Percentiles rank a stretch among this genome's conserved stretches.
Conservation (phyloP, 2,329 filamentous ascomycete genomes). For the Phoma herbarum region DNA sequence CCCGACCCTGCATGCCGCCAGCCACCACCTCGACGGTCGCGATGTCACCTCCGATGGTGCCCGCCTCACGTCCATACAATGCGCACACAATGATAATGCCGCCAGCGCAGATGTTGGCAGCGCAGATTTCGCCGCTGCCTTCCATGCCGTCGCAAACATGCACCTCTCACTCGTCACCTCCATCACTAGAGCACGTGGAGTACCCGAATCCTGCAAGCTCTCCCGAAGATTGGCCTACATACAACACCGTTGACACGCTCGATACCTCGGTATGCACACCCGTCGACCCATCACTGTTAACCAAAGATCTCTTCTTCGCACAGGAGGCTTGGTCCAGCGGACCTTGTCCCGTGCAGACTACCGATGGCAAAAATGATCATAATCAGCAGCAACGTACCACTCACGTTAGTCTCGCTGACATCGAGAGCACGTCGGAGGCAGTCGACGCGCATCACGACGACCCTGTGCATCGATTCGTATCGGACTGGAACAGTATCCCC, state of each 20-base stretch:
- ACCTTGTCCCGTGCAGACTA: neutral
- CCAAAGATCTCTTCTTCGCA: neutral
- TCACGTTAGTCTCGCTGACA: neutral
- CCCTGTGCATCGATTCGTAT: neutral
- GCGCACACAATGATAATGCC: neutral
- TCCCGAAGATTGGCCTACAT: neutral
- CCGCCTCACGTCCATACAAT: neutral
- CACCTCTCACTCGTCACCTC: neutral
- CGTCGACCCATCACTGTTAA: neutral
- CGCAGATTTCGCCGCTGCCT: neutral
- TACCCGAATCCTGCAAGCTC: neutral
- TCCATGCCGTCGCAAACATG: neutral
- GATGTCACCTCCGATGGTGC: constrained; percentile 5
- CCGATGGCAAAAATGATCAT: neutral
- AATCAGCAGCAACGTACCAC: neutral
- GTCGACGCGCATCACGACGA: neutral
- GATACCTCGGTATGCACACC: neutral
- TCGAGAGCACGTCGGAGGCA: neutral
- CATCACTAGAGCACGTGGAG: neutral
- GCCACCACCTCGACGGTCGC: neutral
- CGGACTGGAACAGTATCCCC: neutral
- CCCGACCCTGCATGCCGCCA: neutral
- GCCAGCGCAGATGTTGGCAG: neutral
- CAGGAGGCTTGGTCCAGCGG: neutral
- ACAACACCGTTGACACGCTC: neutral